Percentiles rank a stretch among this genome's conserved stretches.
phyloP scores from a whole-genome alignment of 768 basidiomycete genomes.

The Psilocybe cyanescens region DNA sequence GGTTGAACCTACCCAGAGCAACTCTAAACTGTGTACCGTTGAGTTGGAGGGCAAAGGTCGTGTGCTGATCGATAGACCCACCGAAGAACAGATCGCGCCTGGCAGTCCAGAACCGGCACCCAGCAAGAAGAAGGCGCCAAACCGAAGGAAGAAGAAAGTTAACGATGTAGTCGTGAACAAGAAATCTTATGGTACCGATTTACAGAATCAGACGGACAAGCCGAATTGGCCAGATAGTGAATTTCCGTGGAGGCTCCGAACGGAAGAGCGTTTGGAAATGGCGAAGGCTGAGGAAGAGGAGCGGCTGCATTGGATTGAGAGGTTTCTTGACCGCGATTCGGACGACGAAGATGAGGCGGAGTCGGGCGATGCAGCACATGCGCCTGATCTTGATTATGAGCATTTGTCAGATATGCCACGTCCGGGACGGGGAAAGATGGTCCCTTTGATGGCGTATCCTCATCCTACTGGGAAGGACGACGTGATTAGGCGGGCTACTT shows the following conservation, averaged over 20 bases:
- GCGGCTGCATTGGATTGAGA: slow-evolving; percentile 66
- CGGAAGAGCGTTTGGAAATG: slow-evolving; percentile 55
- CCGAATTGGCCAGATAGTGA: slow-evolving; percentile 82
- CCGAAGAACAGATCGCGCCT: slow-evolving; percentile 37
- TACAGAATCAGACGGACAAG: slow-evolving; percentile 36
- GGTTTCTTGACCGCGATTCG: slow-evolving; percentile 74
- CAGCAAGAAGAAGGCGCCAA: slow-evolving; percentile 41
- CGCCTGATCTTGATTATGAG: slow-evolving; percentile 24
- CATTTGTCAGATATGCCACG: slow-evolving; percentile 27
- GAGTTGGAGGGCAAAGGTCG: slow-evolving; percentile 72
- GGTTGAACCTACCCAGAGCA: slow-evolving; percentile 35
- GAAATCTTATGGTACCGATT: slow-evolving; percentile 25
- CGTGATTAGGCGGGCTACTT: slow-evolving; percentile 34
- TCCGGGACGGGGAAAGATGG: slow-evolving; percentile 64
- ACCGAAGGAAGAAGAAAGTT: slow-evolving; percentile 55
- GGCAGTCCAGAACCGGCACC: slow-evolving; percentile 33
- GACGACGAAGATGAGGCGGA: slow-evolving; percentile 58
- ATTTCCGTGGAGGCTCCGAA: slow-evolving; percentile 77
- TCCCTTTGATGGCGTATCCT: slow-evolving; percentile 52
- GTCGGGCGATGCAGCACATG: not conserved
- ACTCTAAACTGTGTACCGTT: slow-evolving; percentile 58
- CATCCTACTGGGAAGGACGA: slow-evolving; percentile 25
- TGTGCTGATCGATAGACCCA: slow-evolving; percentile 62
- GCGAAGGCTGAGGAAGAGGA: slow-evolving; percentile 61
- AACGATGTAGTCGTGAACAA: slow-evolving; percentile 39